Base-by-base conservation (phyloP, 495 filamentous ascomycete species). In the Xylaria flabelliformis region DNA sequence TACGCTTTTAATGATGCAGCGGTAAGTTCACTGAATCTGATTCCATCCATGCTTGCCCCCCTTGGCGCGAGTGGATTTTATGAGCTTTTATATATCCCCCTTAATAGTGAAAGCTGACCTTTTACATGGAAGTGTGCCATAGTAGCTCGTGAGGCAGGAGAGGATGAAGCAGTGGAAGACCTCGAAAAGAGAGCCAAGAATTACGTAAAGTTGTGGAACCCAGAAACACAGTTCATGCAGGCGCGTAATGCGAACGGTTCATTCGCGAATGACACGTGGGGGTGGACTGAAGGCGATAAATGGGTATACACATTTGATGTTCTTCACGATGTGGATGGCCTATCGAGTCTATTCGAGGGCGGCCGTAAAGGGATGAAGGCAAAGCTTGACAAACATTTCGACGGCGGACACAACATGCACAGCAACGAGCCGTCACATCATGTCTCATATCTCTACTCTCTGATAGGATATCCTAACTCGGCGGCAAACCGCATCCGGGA, bases 251-350 rank as follows among this genome's bases (percentile, higher is more conserved):
- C 56, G 24, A 80, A 79, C 67, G 78, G 79, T 15, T 70, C 75
- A 12, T 81, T 73, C 64, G 78, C 78, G 15, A 72, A 79, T 39
- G 75, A 75, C 1, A 72, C 74, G 0, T 77, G 74, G 74, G 78
- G 78, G 3, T 80, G 78, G 78, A 80, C 78, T 15, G 78, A 78
- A 58, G 77, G 76, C 13, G 76, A 80, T 55, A 73, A 76, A 32
- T 80, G 77, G 79, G 75, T 76, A 3, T 81, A 81, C 69, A 81
- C 79, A 19, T 77, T 81, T 34, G 74, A 80, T 67, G 76, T 80
- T 2, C 69, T 77, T 46, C 79, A 80, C 59, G 79, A 81, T 59
- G 70, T 76, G 0, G 76, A 72, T 39, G 76, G 74, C 15, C 61
- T 80, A 1, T 76, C 76, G 0, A 59, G 26, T n/a, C 44, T 81